phyloP scores from a whole-genome alignment of 2,329 filamentous ascomycete genomes.

The Fusarium sp. region DNA sequence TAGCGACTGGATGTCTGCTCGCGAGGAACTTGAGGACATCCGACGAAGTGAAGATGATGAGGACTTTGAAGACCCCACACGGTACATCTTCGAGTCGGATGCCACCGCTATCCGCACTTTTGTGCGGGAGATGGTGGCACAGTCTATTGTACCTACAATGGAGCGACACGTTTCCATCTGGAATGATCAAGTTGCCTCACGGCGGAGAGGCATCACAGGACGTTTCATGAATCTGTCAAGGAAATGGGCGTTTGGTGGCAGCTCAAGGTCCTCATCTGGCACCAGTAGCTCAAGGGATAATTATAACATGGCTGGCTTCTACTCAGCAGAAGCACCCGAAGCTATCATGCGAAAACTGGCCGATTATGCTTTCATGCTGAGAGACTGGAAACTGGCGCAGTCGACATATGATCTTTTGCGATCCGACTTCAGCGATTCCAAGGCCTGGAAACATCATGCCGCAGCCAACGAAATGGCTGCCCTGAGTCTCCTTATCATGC shows the following conservation, averaged over 20 bases:
- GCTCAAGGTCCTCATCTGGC: conserved; percentile 69
- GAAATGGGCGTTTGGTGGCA: conserved; percentile 85
- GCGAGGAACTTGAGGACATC: conserved; percentile 84
- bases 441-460: conserved; percentile 96
- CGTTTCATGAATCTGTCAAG: conserved; percentile 96
- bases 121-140: conserved; percentile 92
- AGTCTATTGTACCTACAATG: conserved; percentile 96
- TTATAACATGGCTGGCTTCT: conserved; percentile 86
- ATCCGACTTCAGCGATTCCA: conserved; percentile 91
- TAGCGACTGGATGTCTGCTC: conserved; percentile 89
- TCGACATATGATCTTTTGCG: conserved; percentile 92
- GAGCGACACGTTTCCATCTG: conserved; percentile 89
- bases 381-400: conserved; percentile 93
- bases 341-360: conserved; percentile 92
- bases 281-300: conserved; percentile 68
- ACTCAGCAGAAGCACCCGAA: conserved; percentile 85
- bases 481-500: conserved; percentile 82
- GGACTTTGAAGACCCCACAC: conserved; percentile 75
- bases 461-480: conserved; percentile 96
- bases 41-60: conserved; percentile 75
- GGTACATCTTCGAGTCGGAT: conserved; percentile 93
- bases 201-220: conserved; percentile 87
- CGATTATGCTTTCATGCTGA: conserved; percentile 96
- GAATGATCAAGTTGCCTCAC: conserved; percentile 97
- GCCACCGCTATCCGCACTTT: conserved; percentile 88